Evolutionary conservation across 2,329 filamentous ascomycete species (phyloP), one percentile per base, ranked within the genome.

Genomic region (Cytospora chrysosperma): DNA sequence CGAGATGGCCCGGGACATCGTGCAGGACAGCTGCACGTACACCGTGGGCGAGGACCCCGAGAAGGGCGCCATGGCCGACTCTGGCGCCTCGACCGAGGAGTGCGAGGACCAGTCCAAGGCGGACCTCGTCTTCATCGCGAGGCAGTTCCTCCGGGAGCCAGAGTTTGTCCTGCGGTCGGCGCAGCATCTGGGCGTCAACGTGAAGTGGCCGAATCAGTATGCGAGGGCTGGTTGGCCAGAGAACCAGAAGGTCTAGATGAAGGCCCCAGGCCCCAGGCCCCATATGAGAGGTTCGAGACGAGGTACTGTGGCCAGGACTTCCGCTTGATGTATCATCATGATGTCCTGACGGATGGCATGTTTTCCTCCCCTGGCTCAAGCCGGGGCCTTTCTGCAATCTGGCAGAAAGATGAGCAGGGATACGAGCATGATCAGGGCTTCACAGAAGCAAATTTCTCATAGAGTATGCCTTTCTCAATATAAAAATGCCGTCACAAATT

Each of bases 111-210:
- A 65, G 68, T 71, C 81, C 19, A 77, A 79, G 72, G 85, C 83
- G 1, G 93, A 97, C 72, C 75, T 93, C n/a, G 86, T 89, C 0
- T 81, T 94, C 21, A 81, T 89, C 1, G 93, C 85, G 0, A 82
- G 92, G 62, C 88, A 90, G 71, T 95, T 95, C 75, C 81, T 96
- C 77, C 86, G 92, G 73, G 92, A 96, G 72, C 90, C 93, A 0
- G 88, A 91, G 63, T 87, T 93, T 72, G 89, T 92, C 10, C 86
- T 92, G 76, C 82, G 84, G 37, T 88, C 85, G 67, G 93, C 91
- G 0, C 83, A 90, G 65, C 85, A 92, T 68, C 78, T 96, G 34
- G 87, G 85, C 12, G 86, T 93, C 4, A 78, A 86, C 63, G 85
- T 93, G 6, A 80, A 88, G 69, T 89, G 88, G 85, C 85, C 92